phyloP scores from a whole-genome alignment of 2,329 filamentous ascomycete species.

The Allantophomopsis cytisporea region DNA sequence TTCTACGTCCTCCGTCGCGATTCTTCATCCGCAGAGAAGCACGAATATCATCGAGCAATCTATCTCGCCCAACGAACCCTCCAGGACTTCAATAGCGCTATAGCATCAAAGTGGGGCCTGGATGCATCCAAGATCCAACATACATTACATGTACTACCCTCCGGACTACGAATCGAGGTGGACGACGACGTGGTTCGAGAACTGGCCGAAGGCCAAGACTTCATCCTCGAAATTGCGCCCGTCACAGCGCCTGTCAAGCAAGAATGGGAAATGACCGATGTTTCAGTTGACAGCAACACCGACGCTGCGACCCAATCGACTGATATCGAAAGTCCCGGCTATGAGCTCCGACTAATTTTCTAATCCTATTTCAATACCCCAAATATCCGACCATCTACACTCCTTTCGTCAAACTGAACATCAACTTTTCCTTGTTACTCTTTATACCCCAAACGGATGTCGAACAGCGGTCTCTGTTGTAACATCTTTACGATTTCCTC shows the following conservation, averaged over 20 bases:
- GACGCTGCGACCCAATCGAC: slow-evolving; percentile 8
- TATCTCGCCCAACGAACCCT: slow-evolving; percentile 71
- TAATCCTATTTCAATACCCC: slow-evolving; percentile 7
- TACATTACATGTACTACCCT: slow-evolving; percentile 57
- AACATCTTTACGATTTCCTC: too few species aligned
- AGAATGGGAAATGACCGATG: slow-evolving; percentile 50
- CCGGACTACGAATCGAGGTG: slow-evolving; percentile 70
- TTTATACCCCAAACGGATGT: too few species aligned
- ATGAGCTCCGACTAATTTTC: slow-evolving; percentile 20
- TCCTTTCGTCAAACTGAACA: too few species aligned
- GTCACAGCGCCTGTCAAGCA: slow-evolving; percentile 28
- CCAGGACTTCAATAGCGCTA: slow-evolving; percentile 56
- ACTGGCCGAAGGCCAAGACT: slow-evolving; percentile 82
- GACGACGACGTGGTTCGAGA: slow-evolving; percentile 83
- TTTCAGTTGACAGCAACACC: slow-evolving; percentile 14
- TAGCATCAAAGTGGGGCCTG: slow-evolving; percentile 70
- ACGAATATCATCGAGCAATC: slow-evolving; percentile 65
- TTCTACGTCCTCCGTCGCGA: slow-evolving; percentile 62
- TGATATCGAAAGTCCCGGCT: slow-evolving; percentile 13
- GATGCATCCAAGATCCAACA: slow-evolving; percentile 59
- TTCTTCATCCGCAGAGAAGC: slow-evolving; percentile 27
- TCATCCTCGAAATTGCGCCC: slow-evolving; percentile 54
- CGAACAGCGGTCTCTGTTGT: too few species aligned
- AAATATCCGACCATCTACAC: neutral
- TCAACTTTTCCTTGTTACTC: too few species aligned